Evolutionary conservation across 129 eudicot species (phyloP).

Genomic region (Chrysanthemum seticuspe): DNA sequence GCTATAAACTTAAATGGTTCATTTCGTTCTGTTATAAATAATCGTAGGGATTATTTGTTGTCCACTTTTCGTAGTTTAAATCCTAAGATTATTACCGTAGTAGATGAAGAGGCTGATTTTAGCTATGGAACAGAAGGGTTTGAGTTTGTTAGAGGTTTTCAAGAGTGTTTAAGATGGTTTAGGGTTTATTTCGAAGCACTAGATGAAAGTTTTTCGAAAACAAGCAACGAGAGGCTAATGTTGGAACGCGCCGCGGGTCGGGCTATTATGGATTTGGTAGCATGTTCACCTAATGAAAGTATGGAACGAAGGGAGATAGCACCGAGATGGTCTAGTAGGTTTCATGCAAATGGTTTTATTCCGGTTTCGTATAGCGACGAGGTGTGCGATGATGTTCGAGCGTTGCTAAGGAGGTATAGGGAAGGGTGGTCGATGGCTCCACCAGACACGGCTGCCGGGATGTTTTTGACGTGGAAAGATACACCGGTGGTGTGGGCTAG

Average conservation of each 20-base stretch:
- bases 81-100: slow-evolving; percentile 69
- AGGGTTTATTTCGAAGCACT: slow-evolving; percentile 81
- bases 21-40: slow-evolving; percentile 43
- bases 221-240: slow-evolving; percentile 82
- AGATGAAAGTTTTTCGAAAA: slow-evolving; percentile 63
- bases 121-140: slow-evolving; percentile 50
- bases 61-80: slow-evolving; percentile 47
- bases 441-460: slow-evolving; percentile 59
- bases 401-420: slow-evolving; percentile 83
- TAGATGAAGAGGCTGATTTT: slow-evolving; percentile 90
- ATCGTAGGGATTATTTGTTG: slow-evolving; percentile 50
- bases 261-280: slow-evolving; percentile 78
- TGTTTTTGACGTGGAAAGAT: slow-evolving; percentile 89
- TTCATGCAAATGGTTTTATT: slow-evolving; percentile 51
- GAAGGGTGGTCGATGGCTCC: slow-evolving; percentile 90
- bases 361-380: slow-evolving; percentile 64
- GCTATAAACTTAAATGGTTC: slow-evolving; percentile 76
- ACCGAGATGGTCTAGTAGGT: slow-evolving; percentile 63
- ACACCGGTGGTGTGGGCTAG: slow-evolving; percentile 99
- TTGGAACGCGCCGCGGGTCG: slow-evolving; percentile 78
- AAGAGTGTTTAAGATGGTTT: slow-evolving; percentile 81
- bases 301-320: slow-evolving; percentile 81
- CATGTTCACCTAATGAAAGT: slow-evolving; percentile 57
- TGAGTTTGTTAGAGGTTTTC: slow-evolving; percentile 68
- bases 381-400: slow-evolving; percentile 89